Conservation (phyloP, 371 early-diverging fungal genomes). For the Saksenaea oblongispora region DNA sequence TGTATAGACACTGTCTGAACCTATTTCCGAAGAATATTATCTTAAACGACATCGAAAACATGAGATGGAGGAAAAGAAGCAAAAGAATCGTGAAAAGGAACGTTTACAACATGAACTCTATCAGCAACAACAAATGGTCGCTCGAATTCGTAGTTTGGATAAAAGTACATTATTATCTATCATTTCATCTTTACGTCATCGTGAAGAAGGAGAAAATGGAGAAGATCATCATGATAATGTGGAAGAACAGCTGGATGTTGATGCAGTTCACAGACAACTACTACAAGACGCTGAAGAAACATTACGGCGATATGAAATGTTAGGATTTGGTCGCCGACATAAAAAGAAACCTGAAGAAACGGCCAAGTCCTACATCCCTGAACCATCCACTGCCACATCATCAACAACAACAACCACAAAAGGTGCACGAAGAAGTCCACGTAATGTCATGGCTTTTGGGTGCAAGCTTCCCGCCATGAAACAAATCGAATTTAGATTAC, state of each 20-base stretch:
- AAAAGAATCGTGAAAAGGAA: conserved; percentile 71
- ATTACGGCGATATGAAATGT: conserved; percentile 50
- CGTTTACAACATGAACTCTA: conserved; percentile 61
- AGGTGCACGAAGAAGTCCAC: conserved; percentile 8
- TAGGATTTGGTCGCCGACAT: conserved; percentile 36
- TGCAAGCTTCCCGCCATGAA: conserved; percentile 46
- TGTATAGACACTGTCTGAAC: background rate
- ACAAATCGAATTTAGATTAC: conserved; percentile 48
- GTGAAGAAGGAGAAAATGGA: conserved; percentile 16
- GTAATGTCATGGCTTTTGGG: conserved; percentile 54
- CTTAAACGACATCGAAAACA: conserved; percentile 62
- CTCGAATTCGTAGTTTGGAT: conserved; percentile 57
- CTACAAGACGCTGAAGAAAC: conserved; percentile 57
- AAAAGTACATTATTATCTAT: conserved; percentile 38
- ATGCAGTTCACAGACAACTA: conserved; percentile 46
- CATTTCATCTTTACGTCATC: conserved; percentile 39
- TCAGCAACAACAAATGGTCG: conserved; percentile 62
- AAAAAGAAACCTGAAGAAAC: background rate
- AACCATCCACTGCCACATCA: conserved; percentile 5
- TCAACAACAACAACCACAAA: conserved; percentile 21
- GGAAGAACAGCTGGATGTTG: conserved; percentile 20
- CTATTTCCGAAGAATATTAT: conserved; percentile 53
- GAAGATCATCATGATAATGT: background rate
- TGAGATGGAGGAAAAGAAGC: conserved; percentile 65
- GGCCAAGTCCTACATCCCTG: conserved; percentile 7